Evolutionary conservation across 1,139 yeast genomes (phyloP).

Genomic region (Candida sanyaensis): DNA sequence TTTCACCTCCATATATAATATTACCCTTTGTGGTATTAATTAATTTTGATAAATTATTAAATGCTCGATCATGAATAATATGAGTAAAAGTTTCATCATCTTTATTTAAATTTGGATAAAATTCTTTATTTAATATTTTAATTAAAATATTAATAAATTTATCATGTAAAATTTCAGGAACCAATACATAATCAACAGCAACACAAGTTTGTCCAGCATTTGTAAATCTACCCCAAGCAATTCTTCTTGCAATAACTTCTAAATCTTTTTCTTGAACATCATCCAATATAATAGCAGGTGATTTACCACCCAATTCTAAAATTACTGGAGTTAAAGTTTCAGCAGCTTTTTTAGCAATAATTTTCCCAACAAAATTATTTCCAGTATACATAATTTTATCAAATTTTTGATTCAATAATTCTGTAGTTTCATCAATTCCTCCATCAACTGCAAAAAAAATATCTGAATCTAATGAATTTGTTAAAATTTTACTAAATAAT

Average conservation of each 20-base stretch:
- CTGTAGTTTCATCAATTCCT: constrained; percentile 67
- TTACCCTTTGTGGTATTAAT: constrained; percentile 59
- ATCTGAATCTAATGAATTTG: constrained; percentile 54
- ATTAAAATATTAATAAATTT: constrained; percentile 51
- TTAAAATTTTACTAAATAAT: constrained; percentile 57
- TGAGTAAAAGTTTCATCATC: constrained; percentile 52
- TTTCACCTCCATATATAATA: constrained; percentile 58
- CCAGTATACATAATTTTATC: constrained; percentile 93
- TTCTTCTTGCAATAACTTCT: constrained; percentile 59
- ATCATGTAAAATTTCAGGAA: constrained; percentile 59
- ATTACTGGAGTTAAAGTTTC: constrained; percentile 78
- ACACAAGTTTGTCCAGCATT: constrained; percentile 94
- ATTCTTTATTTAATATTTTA: constrained; percentile 42
- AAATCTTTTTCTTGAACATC: constrained; percentile 48
- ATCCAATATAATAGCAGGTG: constrained; percentile 73
- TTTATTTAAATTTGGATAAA: constrained; percentile 37
- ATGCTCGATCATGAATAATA: constrained; percentile 64
- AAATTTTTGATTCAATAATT: constrained; percentile 63
- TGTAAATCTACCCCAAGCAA: constrained; percentile 75
- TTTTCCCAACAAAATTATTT: constrained; percentile 70
- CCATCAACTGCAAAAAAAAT: constrained; percentile 71
- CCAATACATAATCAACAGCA: constrained; percentile 79
- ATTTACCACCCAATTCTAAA: constrained; percentile 92
- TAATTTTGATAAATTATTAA: constrained; percentile 46
- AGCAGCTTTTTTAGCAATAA: constrained; percentile 81